Base-by-base conservation (phyloP, 768 basidiomycete genomes). In the Suillus fuscotomentosus region DNA sequence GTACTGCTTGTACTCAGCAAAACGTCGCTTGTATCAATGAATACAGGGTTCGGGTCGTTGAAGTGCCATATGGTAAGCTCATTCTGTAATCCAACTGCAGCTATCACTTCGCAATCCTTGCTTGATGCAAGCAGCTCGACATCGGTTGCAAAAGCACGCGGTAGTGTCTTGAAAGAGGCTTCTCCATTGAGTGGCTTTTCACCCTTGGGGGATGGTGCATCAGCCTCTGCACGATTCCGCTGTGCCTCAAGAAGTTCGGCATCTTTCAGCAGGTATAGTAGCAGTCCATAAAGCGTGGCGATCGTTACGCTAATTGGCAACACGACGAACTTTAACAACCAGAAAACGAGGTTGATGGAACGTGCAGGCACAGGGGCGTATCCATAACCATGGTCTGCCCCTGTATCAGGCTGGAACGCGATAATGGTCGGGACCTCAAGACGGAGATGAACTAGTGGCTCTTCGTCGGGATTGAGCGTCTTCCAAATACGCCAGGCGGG, bases 221-320 rank as follows among this genome's bases (percentile, higher is more conserved):
- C 82, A 1, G 79, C 71, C 42, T 85, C 86, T 2, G 79, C 79
- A 39, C 86, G 83, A 71, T 90, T 83, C 47, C 89, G 83, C 70
- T 95, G 94, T 3, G 92, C 91, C 70, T 95, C 95, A 42, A 97
- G 82, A 1, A 95, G 84, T 64, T 99, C 95, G 0, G 94, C 87
- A 68, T 97, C 90, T 78, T 96, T 97, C 66, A 98, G 80, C 2
- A 99, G 82, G 72, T 95, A 95, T 11, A 94, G 81, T 9, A 97
- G 80, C 13, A 99, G 77, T 9, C 84, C 82, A 73, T 91, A 98
- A 11, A 99, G 81, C 4, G 84, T 75, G 31, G 83, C 77, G 8
- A 90, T 92, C 0, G 96, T 97, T 6, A 82, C 81, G 9, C 86
- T 84, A 72, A 97, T 96, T 0, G 97, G 97, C 1, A 95, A 75